Evolutionary conservation across 108 stramenopile species (phyloP), one percentile per base, ranked within the genome.

Genomic region (Thalassiosira profunda): DNA sequence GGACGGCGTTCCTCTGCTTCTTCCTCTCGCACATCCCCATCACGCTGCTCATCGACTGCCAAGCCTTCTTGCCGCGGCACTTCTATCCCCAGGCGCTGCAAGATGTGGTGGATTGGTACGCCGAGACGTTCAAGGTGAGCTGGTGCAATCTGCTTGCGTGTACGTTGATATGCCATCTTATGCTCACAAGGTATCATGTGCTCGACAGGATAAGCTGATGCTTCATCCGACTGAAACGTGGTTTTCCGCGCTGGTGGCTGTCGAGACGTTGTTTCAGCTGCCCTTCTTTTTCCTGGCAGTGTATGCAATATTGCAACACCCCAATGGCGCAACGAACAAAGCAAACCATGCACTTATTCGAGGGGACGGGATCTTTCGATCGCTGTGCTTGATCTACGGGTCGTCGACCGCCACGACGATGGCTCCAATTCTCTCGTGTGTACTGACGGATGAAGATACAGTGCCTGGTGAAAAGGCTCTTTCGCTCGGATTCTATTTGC

Each of bases 1-100:
- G 86, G 34, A 54, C 54, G 6, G 84, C 86, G 31, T 93, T 88
- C 65, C 65, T 92, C 5, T 8, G 52, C 36, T 96, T 90, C 63
- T 96, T 96, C 59, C 54, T 58, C 20, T 90, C 89, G 1, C 95
- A 96, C 45, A 91, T 96, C 35, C 92, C 92, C 9, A 93, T 93
- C 24, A 96, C 95, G 12, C 31, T 93, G 1, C 36, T 81, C 29
- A 64, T 96, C 7, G 95, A 96, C 45, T 80, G 73, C 1, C 95
- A 96, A 72, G 90, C 79, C 6, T 33, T 84, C 0, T 80, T 92
- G 30, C 84, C 84, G 6, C 45, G 66, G 0, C 18, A 59, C 38
- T 84, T 45, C 41, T 92, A 92, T 67, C 91, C 90, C 4, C 67
- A 74, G 43, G 18, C 56, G 0, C 42, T 91, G n/a, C 68, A 56